Base-by-base conservation (phyloP, 768 basidiomycete species). In the Podaxis rugospora region DNA sequence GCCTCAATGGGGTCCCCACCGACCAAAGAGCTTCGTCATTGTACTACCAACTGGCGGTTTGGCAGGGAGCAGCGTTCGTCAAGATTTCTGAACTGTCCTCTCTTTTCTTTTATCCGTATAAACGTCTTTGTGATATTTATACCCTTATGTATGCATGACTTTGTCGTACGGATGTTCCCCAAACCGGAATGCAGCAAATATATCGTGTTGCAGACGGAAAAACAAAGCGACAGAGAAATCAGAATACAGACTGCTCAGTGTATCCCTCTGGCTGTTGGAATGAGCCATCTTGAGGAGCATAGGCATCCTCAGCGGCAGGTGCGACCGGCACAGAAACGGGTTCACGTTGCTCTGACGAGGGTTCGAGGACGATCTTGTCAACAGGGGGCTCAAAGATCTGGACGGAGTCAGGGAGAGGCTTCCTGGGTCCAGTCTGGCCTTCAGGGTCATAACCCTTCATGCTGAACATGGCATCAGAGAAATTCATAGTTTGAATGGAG, bases 391-490 rank as follows among this genome's bases (percentile, higher is more conserved):
- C 93, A 71, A 85, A 73, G 70, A 98, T 92, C 69, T 86, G 85
- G 71, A 99, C 95, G 65, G 89, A 89, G 74, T 98, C 97, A 57
- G 97, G 97, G 55, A 98, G 89, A 65, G 95, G 93, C 75, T 93
- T 94, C 76, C 83, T 83, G 69, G 95, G 97, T 50, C 97, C 97
- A 50, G 81, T 76, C 62, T 84, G 83, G 63, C 97, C 97, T 71
- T 95, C 90, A 40, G 95, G 93, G 75, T 99, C 97, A 74, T 81
- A 89, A 55, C 89, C 92, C 79, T 96, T 95, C 97, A 99, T 99
- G 78, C 95, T 96, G 68, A 44, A 61, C 6, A 47, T 10, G 23
- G 64, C 69, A 21, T 53, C 3, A 53, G 39, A 36, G 9, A 53
- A 40, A 16, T n/a, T 25, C 21, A 9, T 16, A 10, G n/a, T 16